Evolutionary conservation across 192 early-diverging fungal species (phyloP).

Genomic region (Rhizoclosmatium globosum): DNA sequence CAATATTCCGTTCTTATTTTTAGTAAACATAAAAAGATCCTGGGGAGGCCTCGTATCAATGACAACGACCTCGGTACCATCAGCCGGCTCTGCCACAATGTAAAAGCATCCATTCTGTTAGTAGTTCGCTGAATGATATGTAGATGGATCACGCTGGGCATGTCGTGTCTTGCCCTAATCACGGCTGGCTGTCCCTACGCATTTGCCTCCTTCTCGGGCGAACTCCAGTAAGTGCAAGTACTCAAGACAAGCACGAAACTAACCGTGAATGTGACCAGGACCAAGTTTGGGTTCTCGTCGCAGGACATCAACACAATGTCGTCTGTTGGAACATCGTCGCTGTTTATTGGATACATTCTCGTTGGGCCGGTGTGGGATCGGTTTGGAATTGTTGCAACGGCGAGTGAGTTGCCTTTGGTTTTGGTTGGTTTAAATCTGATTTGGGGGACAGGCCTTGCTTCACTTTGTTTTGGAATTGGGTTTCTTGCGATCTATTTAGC

Average conservation of each 20-base stretch:
- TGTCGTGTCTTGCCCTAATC: constrained; percentile 9
- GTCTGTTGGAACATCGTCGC: constrained; percentile 30
- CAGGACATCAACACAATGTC: constrained; percentile 40
- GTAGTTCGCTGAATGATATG: neutral
- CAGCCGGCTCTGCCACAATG: neutral
- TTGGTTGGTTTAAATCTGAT: neutral
- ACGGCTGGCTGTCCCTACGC: constrained; percentile 30
- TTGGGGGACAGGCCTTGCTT: neutral
- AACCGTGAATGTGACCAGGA: neutral
- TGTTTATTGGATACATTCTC: constrained; percentile 33
- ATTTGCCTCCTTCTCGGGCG: constrained; percentile 35
- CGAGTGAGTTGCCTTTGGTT: neutral
- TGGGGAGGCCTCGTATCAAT: no score
- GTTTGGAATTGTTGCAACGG: constrained; percentile 32
- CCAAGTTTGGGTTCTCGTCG: constrained; percentile 11
- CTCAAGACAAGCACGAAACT: neutral
- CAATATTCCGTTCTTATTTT: no score
- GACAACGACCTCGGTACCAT: neutral
- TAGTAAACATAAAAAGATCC: no score
- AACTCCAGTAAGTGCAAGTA: neutral
- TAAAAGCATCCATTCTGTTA: neutral
- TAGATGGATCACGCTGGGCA: constrained; percentile 11
- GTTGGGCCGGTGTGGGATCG: constrained; percentile 44
- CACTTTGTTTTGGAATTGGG: constrained; percentile 17
- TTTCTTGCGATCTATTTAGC: constrained; percentile 18